phyloP scores from a whole-genome alignment of 2,329 filamentous ascomycete species.

The Dactylellina haptotyla region DNA sequence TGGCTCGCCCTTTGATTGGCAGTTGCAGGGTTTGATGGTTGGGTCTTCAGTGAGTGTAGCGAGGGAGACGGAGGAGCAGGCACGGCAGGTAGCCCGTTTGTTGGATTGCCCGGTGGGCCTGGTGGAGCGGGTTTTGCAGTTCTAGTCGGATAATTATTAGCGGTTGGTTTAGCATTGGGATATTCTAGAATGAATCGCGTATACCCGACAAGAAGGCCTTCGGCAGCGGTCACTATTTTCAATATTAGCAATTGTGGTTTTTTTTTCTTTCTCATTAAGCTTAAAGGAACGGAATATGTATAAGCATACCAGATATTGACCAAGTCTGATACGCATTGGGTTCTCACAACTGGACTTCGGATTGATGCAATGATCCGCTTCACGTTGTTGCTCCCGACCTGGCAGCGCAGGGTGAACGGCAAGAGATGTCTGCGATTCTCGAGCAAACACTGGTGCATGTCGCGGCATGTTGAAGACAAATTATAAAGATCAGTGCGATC shows the following conservation, averaged over 20 bases:
- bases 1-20: conserved; percentile 46
- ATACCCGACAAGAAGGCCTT: conserved; percentile 40
- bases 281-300: neutral
- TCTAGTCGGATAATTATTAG: conserved; percentile 4
- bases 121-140: conserved; percentile 44
- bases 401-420: conserved; percentile 40
- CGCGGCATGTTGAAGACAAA: conserved; percentile 48
- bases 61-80: conserved; percentile 44
- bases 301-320: conserved; percentile 36
- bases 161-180: neutral
- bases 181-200: neutral
- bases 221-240: conserved; percentile 39
- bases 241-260: neutral
- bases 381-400: conserved; percentile 4
- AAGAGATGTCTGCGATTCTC: conserved; percentile 46
- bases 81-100: conserved; percentile 39
- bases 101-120: conserved; percentile 35
- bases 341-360: conserved; percentile 24
- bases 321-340: conserved; percentile 36
- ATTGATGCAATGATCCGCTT: conserved; percentile 15
- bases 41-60: conserved; percentile 38
- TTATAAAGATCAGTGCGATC: conserved; percentile 51
- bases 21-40: conserved; percentile 43
- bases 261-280: neutral
- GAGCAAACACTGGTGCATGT: conserved; percentile 47